A percentile compares a stretch with the other conserved stretches of the same genome.
Conservation (phyloP, 129 eudicot genomes). For the Tagetes patula region DNA sequence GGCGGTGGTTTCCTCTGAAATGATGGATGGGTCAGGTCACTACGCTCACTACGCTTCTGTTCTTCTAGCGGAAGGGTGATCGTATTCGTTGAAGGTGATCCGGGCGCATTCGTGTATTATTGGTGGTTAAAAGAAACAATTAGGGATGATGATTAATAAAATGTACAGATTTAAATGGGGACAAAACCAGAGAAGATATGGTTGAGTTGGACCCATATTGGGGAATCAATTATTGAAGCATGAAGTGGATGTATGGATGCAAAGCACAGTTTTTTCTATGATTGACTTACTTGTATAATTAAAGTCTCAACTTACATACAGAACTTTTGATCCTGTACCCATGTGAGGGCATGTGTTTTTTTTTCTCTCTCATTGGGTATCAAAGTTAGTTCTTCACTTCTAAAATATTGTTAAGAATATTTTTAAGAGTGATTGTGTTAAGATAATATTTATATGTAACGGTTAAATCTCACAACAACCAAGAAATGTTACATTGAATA, state of each 20-base stretch:
- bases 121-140: neutral
- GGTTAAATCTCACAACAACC: neutral
- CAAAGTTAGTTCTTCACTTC: neutral
- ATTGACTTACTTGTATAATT: conserved; percentile 26
- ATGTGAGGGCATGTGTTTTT: conserved; percentile 37
- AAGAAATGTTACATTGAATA: neutral
- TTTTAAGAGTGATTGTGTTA: neutral
- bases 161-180: conserved; percentile 11
- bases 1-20: too few species aligned
- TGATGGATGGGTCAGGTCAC: too few species aligned
- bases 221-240: conserved; percentile 30
- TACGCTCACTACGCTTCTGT: too few species aligned
- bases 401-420: neutral
- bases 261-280: neutral
- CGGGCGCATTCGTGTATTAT: too few species aligned
- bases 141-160: neutral
- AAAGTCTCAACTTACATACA: conserved; percentile 34
- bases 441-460: conserved; percentile 9
- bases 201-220: conserved; percentile 30
- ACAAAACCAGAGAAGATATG: conserved; percentile 15
- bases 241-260: conserved; percentile 26
- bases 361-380: conserved; percentile 10
- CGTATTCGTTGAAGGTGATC: too few species aligned
- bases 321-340: conserved; percentile 28
- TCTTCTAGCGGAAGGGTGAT: too few species aligned